Evolutionary conservation across 2,329 filamentous ascomycete genomes (phyloP), one percentile per base, ranked within the genome.

Genomic region (Penicillium verrucosum): DNA sequence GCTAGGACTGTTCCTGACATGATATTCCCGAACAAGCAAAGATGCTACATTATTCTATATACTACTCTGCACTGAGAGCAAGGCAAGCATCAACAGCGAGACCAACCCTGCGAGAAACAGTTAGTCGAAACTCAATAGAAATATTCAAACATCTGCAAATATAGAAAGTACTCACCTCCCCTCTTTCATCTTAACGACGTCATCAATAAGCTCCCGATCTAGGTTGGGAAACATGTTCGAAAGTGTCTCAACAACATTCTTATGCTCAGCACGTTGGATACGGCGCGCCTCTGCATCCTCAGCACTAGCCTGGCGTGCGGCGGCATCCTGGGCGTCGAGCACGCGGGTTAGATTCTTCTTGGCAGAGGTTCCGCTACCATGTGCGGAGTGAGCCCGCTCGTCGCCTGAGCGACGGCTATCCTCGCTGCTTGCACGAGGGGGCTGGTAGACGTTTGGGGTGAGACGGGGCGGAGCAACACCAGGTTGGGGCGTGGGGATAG

Each of bases 201-300:
- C 94, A 68, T 92, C 92, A 70, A 99, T 97, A 37, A 99, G 84
- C 47, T 99, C 95, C 68, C 86, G 85, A 73, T 99, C 94, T 49
- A 99, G 79, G 70, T 95, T 92, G 0, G 94, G 94, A 73, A 99
- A 99, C 94, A 99, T 99, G 66, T 91, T 89, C 46, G 90, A 87
- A 56, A 99, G 78, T 36, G 94, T 97, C 77, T 97, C 94, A 3
- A 97, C 93, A 8, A 99, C 87, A 66, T 92, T 93, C 52, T 85
- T 81, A 74, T 97, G 92, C 79, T 99, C 94, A 54, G 88, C 87
- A 36, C 86, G 82, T 64, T 94, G 87, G 58, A 97, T 85, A 16
- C 89, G 82, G 62, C 92, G 85, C 8, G 93, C 93, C 72, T 99
- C 90, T 10, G 93, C 93, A 7, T 85, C 85, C 73, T 97, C 93